Evolutionary conservation across 331 rosid species (phyloP), one percentile per base, ranked within the genome.

Genomic region (Rosa hybrid): DNA sequence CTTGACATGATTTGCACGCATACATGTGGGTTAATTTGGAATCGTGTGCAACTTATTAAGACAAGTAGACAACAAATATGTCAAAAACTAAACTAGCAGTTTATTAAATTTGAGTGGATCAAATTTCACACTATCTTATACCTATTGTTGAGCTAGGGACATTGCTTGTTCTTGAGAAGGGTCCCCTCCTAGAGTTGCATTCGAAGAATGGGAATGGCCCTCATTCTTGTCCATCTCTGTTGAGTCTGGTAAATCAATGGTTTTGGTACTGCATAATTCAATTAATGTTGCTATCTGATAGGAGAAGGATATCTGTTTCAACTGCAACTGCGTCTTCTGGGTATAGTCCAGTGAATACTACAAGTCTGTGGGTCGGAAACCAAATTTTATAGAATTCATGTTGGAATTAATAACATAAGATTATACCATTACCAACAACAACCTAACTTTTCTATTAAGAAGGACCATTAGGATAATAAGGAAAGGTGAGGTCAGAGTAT

Each of bases 171-270:
- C 17, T 17, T 25, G 5, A 49, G 18, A 49, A 13, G 46, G 71
- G 23, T 16, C 21, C 71, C 71, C 71, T 67, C n/a, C 2, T 34
- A 67, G 7, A 17, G 17, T 12, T 14, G 48, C 18, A 38, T 34
- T 67, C 7, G 25, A 46, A 65, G 46, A n/a, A 63, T 9, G n/a
- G 25, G 44, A 63, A 38, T 72, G 62, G 38, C 74, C 71, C 68
- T 74, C 21, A 34, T 45, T 56, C 16, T 62, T 34, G 54, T 81
- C n/a, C 49, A 21, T 17, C 4, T 48, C 65, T 56, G 39, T 4
- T 45, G 81, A 85, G 76, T 78, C 78, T 79, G 68, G 68, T n/a
- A 70, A 50, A 34, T 78, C 81, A 72, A 53, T 67, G 45, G 25
- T 17, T 53, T 78, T 51, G 59, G 60, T 13, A 53, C 48, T n/a